Evolutionary conservation across 208 protist genomes (phyloP).

Genomic region (Acanthamoeba quina): DNA sequence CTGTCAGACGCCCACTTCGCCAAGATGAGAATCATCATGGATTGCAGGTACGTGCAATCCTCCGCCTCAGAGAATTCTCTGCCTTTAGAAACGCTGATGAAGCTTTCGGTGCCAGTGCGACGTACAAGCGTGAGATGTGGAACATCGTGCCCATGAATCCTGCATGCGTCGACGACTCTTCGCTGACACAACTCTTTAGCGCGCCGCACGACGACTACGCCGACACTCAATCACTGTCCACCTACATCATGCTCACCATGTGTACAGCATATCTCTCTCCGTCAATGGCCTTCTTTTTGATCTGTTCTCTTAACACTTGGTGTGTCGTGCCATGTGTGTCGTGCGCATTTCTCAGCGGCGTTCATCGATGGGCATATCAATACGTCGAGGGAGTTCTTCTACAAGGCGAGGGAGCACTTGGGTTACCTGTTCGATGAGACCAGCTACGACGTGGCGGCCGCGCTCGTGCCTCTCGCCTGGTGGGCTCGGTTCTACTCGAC

Average conservation of each 20-base stretch:
- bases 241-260: background rate
- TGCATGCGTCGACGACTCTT: no score
- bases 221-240: background rate
- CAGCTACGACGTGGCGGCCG: constrained; percentile 23
- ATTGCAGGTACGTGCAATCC: no score
- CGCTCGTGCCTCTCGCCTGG: constrained; percentile 24
- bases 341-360: background rate
- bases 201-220: background rate
- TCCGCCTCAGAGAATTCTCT: no score
- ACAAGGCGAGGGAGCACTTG: background rate
- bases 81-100: no score
- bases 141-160: no score
- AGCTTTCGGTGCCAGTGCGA: no score
- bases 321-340: background rate
- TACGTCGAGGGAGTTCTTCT: background rate
- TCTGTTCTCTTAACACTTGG: no score
- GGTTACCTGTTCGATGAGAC: background rate
- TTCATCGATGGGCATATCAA: background rate
- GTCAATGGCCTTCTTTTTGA: no score
- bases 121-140: no score
- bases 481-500: background rate
- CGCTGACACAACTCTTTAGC: no score
- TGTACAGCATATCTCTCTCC: background rate
- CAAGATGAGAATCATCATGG: no score
- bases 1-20: no score